phyloP scores from a whole-genome alignment of 768 basidiomycete genomes.

The Russula brevipes region DNA sequence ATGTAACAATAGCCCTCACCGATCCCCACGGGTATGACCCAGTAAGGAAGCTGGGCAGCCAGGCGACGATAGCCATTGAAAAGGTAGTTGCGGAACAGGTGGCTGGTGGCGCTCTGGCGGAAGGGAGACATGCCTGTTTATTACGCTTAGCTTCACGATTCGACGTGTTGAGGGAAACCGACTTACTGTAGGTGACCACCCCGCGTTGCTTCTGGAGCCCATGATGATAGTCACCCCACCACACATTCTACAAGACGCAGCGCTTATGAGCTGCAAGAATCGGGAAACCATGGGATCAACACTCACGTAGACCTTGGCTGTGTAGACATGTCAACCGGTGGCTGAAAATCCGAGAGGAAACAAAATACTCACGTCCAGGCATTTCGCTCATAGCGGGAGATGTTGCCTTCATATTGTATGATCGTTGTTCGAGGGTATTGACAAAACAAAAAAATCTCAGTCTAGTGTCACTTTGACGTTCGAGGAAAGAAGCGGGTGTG shows the following conservation, averaged over 20 bases:
- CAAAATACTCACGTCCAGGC: constrained; percentile 64
- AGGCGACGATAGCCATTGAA: constrained; percentile 80
- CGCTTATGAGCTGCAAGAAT: not conserved
- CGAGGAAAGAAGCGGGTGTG: constrained; percentile 12
- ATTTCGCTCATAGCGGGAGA: constrained; percentile 59
- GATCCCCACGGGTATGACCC: constrained; percentile 61
- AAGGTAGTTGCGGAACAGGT: constrained; percentile 64
- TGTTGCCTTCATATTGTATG: constrained; percentile 28
- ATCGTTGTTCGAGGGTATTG: not conserved
- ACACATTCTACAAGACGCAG: constrained; percentile 52
- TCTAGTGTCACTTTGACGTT: constrained; percentile 2
- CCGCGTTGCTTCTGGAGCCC: constrained; percentile 61
- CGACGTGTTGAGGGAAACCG: not conserved
- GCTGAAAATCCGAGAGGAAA: constrained; percentile 2
- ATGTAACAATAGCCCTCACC: constrained; percentile 46
- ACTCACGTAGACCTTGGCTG: constrained; percentile 78
- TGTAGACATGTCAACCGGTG: constrained; percentile 8
- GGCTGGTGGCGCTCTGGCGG: constrained; percentile 63
- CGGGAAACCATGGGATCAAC: not conserved
- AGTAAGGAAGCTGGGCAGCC: constrained; percentile 67
- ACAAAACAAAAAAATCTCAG: constrained; percentile 6
- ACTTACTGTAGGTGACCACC: constrained; percentile 72
- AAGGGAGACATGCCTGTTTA: constrained; percentile 68
- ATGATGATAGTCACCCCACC: constrained; percentile 79
- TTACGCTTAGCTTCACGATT: not conserved